Conservation (phyloP, 2,329 filamentous ascomycete species). For the Neurospora crassa region DNA sequence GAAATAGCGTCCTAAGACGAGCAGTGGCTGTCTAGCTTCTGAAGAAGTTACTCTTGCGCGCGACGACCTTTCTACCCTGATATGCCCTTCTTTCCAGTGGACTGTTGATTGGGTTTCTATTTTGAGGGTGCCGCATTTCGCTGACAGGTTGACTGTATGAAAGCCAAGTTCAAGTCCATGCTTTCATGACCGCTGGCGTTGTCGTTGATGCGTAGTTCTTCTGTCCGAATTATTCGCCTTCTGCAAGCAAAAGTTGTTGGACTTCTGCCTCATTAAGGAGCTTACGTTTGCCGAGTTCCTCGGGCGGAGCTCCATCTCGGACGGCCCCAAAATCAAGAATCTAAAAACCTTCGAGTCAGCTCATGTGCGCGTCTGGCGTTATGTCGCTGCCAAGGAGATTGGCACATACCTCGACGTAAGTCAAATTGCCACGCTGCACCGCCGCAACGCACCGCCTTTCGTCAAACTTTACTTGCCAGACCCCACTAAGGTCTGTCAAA, state of each 20-base stretch:
- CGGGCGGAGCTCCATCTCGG: slow-evolving; percentile 71
- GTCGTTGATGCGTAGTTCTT: background rate
- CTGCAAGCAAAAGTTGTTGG: slow-evolving; percentile 35
- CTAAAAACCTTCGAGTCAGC: slow-evolving; percentile 39
- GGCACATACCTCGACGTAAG: slow-evolving; percentile 80
- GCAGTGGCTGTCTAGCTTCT: background rate
- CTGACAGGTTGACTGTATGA: background rate
- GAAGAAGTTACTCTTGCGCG: background rate
- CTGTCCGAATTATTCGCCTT: slow-evolving; percentile 23
- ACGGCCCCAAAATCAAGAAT: slow-evolving; percentile 95
- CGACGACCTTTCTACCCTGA: background rate
- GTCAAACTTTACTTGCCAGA: slow-evolving; percentile 99
- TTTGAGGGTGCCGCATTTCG: background rate
- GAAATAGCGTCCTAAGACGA: background rate
- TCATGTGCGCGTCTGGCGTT: background rate
- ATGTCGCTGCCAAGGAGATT: slow-evolving; percentile 1
- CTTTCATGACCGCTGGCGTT: background rate
- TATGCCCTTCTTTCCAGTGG: background rate
- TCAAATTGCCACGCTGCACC: slow-evolving; percentile 84
- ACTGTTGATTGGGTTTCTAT: background rate
- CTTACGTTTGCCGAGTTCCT: slow-evolving; percentile 71
- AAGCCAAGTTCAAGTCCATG: background rate
- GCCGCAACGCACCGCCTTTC: slow-evolving; percentile 91
- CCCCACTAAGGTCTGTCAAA: slow-evolving; percentile 85
- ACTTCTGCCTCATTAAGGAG: slow-evolving; percentile 51